phyloP scores from a whole-genome alignment of 192 early-diverging fungal genomes.

The Podila minutissima region DNA sequence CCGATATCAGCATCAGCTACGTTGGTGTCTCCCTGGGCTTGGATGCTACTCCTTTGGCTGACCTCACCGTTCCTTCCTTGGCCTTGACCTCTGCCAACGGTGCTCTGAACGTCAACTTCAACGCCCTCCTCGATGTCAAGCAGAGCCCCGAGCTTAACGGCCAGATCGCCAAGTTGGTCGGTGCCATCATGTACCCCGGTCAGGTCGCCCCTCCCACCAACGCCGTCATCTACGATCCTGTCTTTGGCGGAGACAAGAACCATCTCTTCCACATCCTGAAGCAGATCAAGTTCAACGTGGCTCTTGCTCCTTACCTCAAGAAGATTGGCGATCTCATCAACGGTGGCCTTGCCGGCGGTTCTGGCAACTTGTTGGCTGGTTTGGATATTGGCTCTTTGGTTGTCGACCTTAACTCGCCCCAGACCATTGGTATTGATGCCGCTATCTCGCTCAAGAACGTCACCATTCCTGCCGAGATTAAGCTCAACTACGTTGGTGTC shows the following conservation, averaged over 20 bases:
- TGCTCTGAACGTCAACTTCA: conserved; percentile 25
- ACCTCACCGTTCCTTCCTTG: conserved; percentile 27
- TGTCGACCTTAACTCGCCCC: conserved; percentile 18
- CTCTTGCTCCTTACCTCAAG: conserved; percentile 41
- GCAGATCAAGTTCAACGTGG: conserved; percentile 36
- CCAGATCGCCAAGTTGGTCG: conserved; percentile 39
- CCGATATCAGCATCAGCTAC: conserved; percentile 43
- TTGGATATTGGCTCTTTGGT: conserved; percentile 20
- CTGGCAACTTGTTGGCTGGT: conserved; percentile 20
- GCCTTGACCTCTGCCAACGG: conserved; percentile 34
- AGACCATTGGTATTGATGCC: conserved; percentile 21
- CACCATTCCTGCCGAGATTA: conserved; percentile 24
- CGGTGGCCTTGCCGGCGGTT: conserved; percentile 1
- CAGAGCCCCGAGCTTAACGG: conserved; percentile 25
- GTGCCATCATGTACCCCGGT: conserved; percentile 38
- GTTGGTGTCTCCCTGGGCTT: conserved; percentile 36
- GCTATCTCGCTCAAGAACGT: conserved; percentile 24
- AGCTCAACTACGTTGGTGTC: conserved; percentile 22
- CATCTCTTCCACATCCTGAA: conserved; percentile 48
- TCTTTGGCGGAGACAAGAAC: conserved; percentile 47
- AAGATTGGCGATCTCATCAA: conserved; percentile 23
- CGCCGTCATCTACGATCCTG: conserved; percentile 42
- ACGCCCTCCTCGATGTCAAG: conserved; percentile 31
- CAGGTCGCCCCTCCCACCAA: conserved; percentile 43
- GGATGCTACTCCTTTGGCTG: conserved; percentile 33